Evolutionary conservation across 225 moss, liverwort and hornwort species (phyloP).

Genomic region (Anthoceros angustus): DNA sequence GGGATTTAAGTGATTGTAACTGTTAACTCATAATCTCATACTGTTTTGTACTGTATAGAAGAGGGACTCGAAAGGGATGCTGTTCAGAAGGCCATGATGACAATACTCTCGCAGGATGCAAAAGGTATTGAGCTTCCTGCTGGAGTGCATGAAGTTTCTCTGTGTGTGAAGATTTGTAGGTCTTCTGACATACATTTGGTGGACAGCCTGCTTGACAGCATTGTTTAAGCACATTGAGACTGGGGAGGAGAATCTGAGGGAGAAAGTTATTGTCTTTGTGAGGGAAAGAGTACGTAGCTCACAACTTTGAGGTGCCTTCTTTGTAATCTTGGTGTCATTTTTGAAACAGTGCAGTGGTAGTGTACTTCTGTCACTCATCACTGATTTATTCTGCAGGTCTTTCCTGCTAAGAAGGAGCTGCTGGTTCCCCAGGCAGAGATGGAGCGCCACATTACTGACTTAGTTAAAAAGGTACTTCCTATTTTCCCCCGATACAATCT

Average conservation of each 20-base stretch:
- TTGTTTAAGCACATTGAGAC: slow-evolving; percentile 97
- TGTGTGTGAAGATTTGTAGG: background rate
- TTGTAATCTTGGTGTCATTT: background rate
- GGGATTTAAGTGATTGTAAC: background rate
- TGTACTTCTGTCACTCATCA: background rate
- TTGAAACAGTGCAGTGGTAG: background rate
- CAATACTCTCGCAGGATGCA: slow-evolving; percentile 85
- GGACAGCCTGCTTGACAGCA: slow-evolving; percentile 78
- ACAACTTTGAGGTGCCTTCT: background rate
- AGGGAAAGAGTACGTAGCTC: slow-evolving; percentile 52
- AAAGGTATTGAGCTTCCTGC: slow-evolving; percentile 38
- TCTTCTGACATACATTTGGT: slow-evolving; percentile 3
- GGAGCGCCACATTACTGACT: slow-evolving; percentile 94
- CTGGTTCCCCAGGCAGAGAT: slow-evolving; percentile 81
- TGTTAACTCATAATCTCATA: background rate
- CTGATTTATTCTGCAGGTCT: slow-evolving; percentile 39
- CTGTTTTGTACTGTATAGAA: slow-evolving; percentile 35
- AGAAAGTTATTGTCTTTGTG: slow-evolving; percentile 83
- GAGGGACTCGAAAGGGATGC: slow-evolving; percentile 90
- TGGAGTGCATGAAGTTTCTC: background rate
- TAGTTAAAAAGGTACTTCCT: slow-evolving; percentile 72
- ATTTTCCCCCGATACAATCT: background rate
- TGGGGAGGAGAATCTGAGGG: slow-evolving; percentile 89
- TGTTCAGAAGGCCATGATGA: slow-evolving; percentile 93
- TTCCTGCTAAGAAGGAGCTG: slow-evolving; percentile 71